A percentile compares a stretch with the other conserved stretches of the same genome.
phyloP scores from a whole-genome alignment of 331 rosid genomes.

The Ulmus americana region DNA sequence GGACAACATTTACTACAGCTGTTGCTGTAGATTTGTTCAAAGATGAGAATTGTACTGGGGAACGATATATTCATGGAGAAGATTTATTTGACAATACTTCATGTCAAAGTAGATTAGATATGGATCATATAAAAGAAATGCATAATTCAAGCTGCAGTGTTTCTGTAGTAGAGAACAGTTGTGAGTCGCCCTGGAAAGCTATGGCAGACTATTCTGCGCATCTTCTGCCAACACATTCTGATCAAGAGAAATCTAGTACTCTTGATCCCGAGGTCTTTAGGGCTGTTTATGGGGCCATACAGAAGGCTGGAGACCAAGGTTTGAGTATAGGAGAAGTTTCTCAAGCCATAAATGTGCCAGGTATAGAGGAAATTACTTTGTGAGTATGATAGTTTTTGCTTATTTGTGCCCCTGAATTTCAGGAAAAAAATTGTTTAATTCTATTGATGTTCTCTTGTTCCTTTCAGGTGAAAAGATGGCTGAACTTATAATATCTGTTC shows the following conservation, averaged over 20 bases:
- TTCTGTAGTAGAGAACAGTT: slow-evolving; percentile 27
- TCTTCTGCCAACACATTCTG: slow-evolving; percentile 33
- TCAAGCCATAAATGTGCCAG: slow-evolving; percentile 50
- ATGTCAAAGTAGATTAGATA: slow-evolving; percentile 24
- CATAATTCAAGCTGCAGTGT: slow-evolving; percentile 33
- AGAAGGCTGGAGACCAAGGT: slow-evolving; percentile 88
- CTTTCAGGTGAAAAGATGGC: slow-evolving; percentile 55
- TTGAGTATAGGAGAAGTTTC: slow-evolving; percentile 71
- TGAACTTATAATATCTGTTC: slow-evolving; percentile 56
- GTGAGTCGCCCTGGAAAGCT: slow-evolving; percentile 66
- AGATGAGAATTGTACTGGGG: slow-evolving; percentile 33
- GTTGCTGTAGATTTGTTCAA: slow-evolving; percentile 48
- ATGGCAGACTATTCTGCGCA: slow-evolving; percentile 59
- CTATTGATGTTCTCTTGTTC: slow-evolving; percentile 16
- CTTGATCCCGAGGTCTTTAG: slow-evolving; percentile 54
- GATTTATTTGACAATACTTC: slow-evolving; percentile 14
- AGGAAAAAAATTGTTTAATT: slow-evolving; percentile 12
- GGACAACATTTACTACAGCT: slow-evolving; percentile 42
- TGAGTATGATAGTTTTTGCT: not conserved
- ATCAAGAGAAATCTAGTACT: slow-evolving; percentile 36
- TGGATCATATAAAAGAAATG: slow-evolving; percentile 38
- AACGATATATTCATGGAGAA: slow-evolving; percentile 28
- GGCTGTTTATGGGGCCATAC: slow-evolving; percentile 61
- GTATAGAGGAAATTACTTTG: slow-evolving; percentile 31
- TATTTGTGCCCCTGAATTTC: not conserved